Evolutionary conservation across 2,329 filamentous ascomycete genomes (phyloP), one percentile per base, ranked within the genome.

Genomic region (Hypoxylon sp.): DNA sequence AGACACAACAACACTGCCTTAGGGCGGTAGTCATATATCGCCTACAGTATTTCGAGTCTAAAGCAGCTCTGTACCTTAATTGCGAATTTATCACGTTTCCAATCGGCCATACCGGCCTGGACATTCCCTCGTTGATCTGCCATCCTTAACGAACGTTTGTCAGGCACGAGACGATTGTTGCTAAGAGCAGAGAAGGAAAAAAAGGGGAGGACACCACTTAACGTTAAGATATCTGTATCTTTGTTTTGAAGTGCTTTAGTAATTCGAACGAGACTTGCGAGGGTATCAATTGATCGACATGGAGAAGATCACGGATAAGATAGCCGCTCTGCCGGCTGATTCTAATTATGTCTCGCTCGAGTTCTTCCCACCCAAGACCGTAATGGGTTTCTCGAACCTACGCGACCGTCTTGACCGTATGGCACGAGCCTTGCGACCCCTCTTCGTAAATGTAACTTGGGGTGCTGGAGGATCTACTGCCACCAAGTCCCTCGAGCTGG

Each of bases 381-480:
- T 91, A 69, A 97, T 97, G 90, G 96, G 96, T 72, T 97, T 96
- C 76, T 91, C 93, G 70, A 99, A 99, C 80, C 89, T 99, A 61
- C 92, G 95, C 78, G 92, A 93, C 72, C 94, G 96, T 78, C 89
- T 99, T 66, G 92, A 97, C 80, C 94, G 96, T 79, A 98, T 99
- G 96, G 91, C 96, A 54, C 90, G 93, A 71, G 94, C 94, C 13
- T 86, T 99, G 65, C 91, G 93, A 13, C 96, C 96, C 47, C 87
- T 98, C 50, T 99, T 99, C 78, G 93, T 99, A 69, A 98, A 94
- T 65, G 94, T 99, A 57, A 99, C 96, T 58, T 99, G 96, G 96
- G 96, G 96, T 57, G 96, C 96, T 26, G 96, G 96, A 67, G 96
- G 96, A 58, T 97, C 92, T 71, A 99, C 96, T 0, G 91, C 94